Evolutionary conservation across 2,329 filamentous ascomycete genomes (phyloP).

Genomic region (Calcarisporium arbuscula): DNA sequence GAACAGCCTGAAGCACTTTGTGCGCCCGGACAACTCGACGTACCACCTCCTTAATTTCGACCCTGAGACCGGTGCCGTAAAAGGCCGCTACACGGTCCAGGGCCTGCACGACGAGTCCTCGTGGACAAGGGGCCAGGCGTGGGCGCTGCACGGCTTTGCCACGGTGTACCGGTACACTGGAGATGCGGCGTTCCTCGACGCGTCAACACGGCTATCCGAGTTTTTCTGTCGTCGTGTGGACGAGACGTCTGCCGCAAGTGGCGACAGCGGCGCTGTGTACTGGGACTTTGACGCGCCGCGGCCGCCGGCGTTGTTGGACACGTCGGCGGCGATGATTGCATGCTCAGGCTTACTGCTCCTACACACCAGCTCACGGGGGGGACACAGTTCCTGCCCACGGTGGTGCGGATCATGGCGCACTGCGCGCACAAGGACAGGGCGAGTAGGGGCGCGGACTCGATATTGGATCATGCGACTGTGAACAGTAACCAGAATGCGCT

Average conservation of each 20-base stretch:
- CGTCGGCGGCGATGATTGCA: constrained; percentile 7
- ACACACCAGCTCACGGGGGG: constrained; percentile 8
- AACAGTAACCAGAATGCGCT: constrained; percentile 8
- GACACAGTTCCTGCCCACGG: constrained; percentile 7
- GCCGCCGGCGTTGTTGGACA: constrained; percentile 10
- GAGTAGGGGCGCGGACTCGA: constrained; percentile 4
- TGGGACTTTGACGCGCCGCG: constrained; percentile 14
- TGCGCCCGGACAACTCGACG: constrained; percentile 9
- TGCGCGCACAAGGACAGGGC: constrained; percentile 3
- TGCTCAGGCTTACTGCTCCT: constrained; percentile 9
- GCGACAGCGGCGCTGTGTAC: constrained; percentile 1
- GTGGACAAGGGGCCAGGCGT: constrained; percentile 11
- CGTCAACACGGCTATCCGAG: constrained; percentile 1
- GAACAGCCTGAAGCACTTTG: constrained; percentile 5
- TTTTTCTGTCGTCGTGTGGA: constrained; percentile 8
- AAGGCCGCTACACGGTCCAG: constrained; percentile 9
- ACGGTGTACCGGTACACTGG: constrained; percentile 7
- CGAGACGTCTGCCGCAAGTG: constrained; percentile 1
- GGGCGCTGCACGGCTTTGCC: constrained; percentile 10
- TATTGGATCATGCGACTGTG: constrained; percentile 9
- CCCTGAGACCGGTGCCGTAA: constrained; percentile 8
- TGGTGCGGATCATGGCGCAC: constrained; percentile 7
- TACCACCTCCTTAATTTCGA: constrained; percentile 11
- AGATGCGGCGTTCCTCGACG: constrained; percentile 8
- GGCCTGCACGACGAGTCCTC: constrained; percentile 8